These are phyloP conservation scores for Sugiyamaella grinbergsii DNA, from an alignment of 1,139 yeast genomes.

Conservation along the genomic window DNA sequence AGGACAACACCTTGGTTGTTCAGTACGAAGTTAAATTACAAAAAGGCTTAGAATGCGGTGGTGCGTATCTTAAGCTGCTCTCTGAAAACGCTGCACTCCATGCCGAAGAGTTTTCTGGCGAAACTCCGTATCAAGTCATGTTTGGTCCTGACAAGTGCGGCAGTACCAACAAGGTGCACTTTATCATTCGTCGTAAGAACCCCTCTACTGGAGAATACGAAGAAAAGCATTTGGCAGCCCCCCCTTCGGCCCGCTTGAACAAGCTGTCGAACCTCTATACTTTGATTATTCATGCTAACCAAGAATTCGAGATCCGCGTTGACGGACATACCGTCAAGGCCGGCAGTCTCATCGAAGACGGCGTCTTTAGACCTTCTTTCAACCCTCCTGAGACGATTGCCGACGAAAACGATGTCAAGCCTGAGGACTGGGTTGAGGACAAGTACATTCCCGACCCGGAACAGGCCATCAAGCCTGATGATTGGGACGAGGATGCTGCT, in stretches of 20 bases:
- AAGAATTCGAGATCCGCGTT: conserved; percentile 74
- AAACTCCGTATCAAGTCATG: conserved; percentile 80
- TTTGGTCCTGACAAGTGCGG: conserved; percentile 97
- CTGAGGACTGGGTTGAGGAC: conserved; percentile 79
- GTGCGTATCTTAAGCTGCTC: conserved; percentile 80
- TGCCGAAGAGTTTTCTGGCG: conserved; percentile 54
- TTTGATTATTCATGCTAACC: conserved; percentile 62
- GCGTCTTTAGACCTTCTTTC: conserved; percentile 61
- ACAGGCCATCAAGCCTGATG: conserved; percentile 65
- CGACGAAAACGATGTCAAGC: conserved; percentile 66
- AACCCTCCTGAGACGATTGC: conserved; percentile 63
- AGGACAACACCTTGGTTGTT: conserved; percentile 66
- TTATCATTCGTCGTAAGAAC: conserved; percentile 63
- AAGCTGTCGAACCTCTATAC: conserved; percentile 69
- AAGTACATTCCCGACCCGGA: conserved; percentile 67
- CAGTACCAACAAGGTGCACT: conserved; percentile 71
- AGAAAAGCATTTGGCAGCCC: conserved; percentile 66
- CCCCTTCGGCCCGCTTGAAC: conserved; percentile 66
- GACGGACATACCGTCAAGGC: conserved; percentile 73
- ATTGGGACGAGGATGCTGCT: conserved; percentile 75
- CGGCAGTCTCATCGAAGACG: conserved; percentile 62
- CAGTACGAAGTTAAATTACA: conserved; percentile 90
- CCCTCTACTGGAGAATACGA: conserved; percentile 59
- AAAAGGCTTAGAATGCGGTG: conserved; percentile 77
- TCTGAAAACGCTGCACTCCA: conserved; percentile 51